phyloP scores from a whole-genome alignment of 2,329 filamentous ascomycete genomes.

The Coleophoma cylindrospora region DNA sequence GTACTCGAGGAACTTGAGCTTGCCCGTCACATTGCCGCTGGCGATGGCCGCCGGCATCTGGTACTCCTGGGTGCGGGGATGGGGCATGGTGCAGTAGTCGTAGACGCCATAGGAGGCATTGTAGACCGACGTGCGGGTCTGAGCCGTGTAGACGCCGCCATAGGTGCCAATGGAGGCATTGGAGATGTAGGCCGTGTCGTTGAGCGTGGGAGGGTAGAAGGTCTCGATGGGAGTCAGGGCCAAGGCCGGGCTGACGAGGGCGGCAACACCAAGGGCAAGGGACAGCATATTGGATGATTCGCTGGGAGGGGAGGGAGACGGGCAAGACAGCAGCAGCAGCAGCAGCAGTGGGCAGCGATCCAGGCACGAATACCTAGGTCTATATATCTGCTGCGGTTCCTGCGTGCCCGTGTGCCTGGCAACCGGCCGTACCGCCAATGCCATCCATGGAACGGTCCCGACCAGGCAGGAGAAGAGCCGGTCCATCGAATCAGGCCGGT shows the following conservation, averaged over 20 bases:
- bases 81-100: slow-evolving; percentile 34
- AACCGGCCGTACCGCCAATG: too few species aligned
- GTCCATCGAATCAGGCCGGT: too few species aligned
- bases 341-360: too few species aligned
- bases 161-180: slow-evolving; percentile 29
- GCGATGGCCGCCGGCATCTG: slow-evolving; percentile 22
- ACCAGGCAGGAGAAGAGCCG: too few species aligned
- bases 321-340: too few species aligned
- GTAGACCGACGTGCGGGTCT: slow-evolving; percentile 12
- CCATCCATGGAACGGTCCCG: too few species aligned
- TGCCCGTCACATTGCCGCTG: slow-evolving; percentile 21
- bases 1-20: slow-evolving; percentile 32
- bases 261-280: neutral
- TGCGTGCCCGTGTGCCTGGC: too few species aligned
- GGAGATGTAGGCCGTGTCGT: slow-evolving; percentile 30
- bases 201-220: slow-evolving; percentile 31
- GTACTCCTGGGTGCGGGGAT: slow-evolving; percentile 29
- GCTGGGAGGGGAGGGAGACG: too few species aligned
- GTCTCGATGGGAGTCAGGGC: slow-evolving; percentile 11
- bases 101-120: slow-evolving; percentile 25
- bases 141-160: slow-evolving; percentile 30
- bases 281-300: slow-evolving; percentile 1
- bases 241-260: neutral
- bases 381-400: too few species aligned
- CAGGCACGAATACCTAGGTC: too few species aligned